Percentiles rank a stretch among this genome's conserved stretches.
These are phyloP conservation scores for Solanum clarkiae DNA, from an alignment of 257 asterid genomes.

Conservation along the genomic window DNA sequence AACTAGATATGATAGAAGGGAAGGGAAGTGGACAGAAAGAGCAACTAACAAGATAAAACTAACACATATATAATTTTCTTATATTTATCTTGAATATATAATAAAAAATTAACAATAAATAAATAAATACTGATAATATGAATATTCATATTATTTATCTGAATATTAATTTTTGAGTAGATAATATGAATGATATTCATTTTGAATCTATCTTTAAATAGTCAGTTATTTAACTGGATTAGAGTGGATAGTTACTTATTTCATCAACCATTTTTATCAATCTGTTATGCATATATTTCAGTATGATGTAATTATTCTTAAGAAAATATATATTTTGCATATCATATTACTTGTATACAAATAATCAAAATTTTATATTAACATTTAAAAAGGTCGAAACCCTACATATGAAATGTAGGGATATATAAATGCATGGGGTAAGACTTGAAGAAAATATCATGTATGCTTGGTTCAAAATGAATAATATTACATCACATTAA, in stretches of 20 bases:
- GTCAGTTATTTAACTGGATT: not conserved
- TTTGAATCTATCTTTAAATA: not conserved
- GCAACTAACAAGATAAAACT: no score
- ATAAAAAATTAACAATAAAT: not conserved
- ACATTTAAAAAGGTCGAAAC: not conserved
- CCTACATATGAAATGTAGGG: not conserved
- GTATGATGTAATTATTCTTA: no score
- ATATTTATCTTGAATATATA: not conserved
- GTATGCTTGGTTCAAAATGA: not conserved
- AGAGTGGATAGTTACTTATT: not conserved
- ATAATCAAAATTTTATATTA: not conserved
- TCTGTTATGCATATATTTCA: not conserved
- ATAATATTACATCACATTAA: not conserved
- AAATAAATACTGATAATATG: not conserved
- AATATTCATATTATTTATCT: not conserved
- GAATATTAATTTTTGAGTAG: not conserved
- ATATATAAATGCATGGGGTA: not conserved
- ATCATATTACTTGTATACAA: no score
- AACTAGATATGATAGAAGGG: no score
- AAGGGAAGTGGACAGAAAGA: no score
- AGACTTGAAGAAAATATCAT: rapidly evolving
- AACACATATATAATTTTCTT: no score
- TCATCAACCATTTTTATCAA: not conserved
- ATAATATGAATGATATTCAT: not conserved
- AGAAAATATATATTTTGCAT: no score